Base-by-base conservation (phyloP, 106 monocot species). In the Dendrobium nobile region DNA sequence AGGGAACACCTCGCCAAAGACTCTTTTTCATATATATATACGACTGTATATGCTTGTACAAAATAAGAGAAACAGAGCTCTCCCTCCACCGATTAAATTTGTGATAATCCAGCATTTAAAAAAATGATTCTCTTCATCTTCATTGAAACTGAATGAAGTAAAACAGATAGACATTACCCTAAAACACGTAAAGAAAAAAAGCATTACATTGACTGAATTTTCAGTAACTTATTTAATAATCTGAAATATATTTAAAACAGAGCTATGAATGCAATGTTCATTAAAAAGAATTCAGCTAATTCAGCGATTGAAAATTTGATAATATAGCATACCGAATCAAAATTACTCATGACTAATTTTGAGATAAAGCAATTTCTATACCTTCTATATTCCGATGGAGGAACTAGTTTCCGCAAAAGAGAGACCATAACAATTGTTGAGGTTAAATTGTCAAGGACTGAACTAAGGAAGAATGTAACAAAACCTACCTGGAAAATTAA, bases 341-440 rank as follows among this genome's bases (percentile, higher is more conserved):
- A 26, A 67, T n/a, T 22, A 67, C 11, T 9, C 67, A 67, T 26
- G 10, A 33, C 2, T 11, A 72, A 16, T 2, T 37, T 72, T 28
- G 1, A 33, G 70, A 81, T 27, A 31, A 43, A 22, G 73, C 83
- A 24, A 64, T 24, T 22, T 73, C 43, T 89, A 85, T 91, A 99
- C 98, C 92, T 99, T 82, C 98, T 95, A 77, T 99, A 99, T 78
- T 99, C 98, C 48, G 98, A 99, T 77, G 90, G 89, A 51, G 98
- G 98, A 4, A 90, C 89, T 80, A 99, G 83, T 78, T 99, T 99
- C 47, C 98, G 87, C 78, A 99, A 80, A 28, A 99, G 85, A 45
- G 98, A 99, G 6, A 99, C 92, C 98, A 99, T 99, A 56, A 99
- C 91, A 87, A 99, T 99, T 7, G 98, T 99, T 64, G 98, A 95